Conservation (phyloP, 306 rosid species). For the Ammopiptanthus mongolicus region DNA sequence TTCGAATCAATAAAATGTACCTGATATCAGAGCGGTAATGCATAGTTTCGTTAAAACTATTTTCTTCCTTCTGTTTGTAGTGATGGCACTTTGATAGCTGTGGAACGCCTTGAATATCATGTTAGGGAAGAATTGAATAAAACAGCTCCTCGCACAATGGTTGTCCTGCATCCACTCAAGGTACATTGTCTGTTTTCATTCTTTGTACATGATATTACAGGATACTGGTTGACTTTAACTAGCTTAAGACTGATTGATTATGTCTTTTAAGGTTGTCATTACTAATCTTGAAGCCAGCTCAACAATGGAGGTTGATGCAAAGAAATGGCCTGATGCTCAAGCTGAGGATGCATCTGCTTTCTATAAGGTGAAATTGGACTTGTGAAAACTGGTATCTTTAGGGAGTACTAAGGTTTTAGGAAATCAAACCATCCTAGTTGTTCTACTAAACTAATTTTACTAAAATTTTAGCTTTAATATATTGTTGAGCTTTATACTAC, state of each 20-base stretch:
- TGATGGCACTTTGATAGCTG: constrained; percentile 82
- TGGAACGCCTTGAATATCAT: constrained; percentile 86
- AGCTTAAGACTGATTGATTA: constrained; percentile 6
- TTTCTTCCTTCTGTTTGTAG: constrained; percentile 39
- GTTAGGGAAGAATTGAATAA: constrained; percentile 90
- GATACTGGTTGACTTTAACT: not conserved
- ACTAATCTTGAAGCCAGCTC: constrained; percentile 76
- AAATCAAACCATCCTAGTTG: not conserved
- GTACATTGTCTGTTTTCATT: constrained; percentile 36
- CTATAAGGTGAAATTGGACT: constrained; percentile 62
- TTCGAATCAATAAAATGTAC: not conserved
- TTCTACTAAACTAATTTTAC: not conserved
- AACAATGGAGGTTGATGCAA: constrained; percentile 68
- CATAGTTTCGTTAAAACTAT: not conserved
- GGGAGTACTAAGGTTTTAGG: not conserved
- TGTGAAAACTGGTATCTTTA: constrained; percentile 11
- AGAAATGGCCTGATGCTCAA: constrained; percentile 89
- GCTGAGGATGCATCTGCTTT: constrained; percentile 62
- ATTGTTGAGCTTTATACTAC: not conserved
- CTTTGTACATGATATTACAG: not conserved
- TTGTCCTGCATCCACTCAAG: constrained; percentile 85
- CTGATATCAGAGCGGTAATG: not conserved
- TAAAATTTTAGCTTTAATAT: not conserved
- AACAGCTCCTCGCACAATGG: constrained; percentile 78
- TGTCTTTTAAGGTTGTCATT: constrained; percentile 65